phyloP scores from a whole-genome alignment of 1,139 yeast genomes.

The Suhomyces maxii region DNA sequence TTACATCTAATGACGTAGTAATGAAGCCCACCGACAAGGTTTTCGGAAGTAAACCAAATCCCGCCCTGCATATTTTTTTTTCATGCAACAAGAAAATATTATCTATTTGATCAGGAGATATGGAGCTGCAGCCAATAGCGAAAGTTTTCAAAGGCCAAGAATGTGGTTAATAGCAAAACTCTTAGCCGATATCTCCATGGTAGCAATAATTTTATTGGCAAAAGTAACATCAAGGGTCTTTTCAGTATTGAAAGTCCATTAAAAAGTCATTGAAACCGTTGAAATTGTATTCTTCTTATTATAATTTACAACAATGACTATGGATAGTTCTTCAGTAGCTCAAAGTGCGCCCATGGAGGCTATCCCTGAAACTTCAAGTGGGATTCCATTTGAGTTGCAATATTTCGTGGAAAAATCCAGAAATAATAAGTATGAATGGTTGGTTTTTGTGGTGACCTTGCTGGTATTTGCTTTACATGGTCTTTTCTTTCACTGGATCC shows the following conservation, averaged over 20 bases:
- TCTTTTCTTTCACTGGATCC: slow-evolving; percentile 43
- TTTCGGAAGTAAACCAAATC: no score
- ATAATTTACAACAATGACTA: neutral
- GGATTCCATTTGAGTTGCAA: slow-evolving; percentile 31
- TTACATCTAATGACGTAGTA: neutral
- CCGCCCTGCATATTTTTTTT: neutral
- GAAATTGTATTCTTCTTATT: neutral
- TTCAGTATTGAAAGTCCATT: no score
- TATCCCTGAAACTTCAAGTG: neutral
- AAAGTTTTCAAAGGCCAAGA: neutral
- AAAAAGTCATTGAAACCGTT: no score
- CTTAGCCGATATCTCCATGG: slow-evolving; percentile 5
- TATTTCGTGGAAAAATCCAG: slow-evolving; percentile 38
- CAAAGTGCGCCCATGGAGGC: neutral
- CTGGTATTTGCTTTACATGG: slow-evolving; percentile 38
- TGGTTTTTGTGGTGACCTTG: slow-evolving; percentile 30
- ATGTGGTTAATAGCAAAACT: no score
- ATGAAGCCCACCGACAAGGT: no score
- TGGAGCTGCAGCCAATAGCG: slow-evolving; percentile 3
- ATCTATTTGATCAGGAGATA: slow-evolving; percentile 2
- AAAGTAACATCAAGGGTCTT: no score
- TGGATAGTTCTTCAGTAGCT: neutral
- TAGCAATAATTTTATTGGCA: no score
- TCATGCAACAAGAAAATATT: neutral
- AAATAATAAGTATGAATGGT: slow-evolving; percentile 39